Evolutionary conservation across 352 stramenopile species (phyloP).

Genomic region (Pythium oligandrum): DNA sequence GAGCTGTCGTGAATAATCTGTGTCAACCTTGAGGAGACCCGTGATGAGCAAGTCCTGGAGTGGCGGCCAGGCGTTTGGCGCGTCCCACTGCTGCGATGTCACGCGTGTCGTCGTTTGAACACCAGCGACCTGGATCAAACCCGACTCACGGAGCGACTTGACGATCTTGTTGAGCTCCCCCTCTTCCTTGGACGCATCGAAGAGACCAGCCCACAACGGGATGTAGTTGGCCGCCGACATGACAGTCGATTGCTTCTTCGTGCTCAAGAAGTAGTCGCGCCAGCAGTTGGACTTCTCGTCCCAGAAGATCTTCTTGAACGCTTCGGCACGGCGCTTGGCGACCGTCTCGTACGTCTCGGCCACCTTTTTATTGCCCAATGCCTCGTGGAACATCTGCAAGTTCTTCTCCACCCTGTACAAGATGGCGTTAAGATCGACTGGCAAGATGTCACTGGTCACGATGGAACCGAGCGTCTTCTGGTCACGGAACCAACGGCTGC

Average conservation of each 20-base stretch:
- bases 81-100: slow-evolving; percentile 47
- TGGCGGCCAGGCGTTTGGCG: slow-evolving; percentile 49
- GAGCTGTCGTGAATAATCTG: slow-evolving; percentile 10
- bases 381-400: slow-evolving; percentile 21
- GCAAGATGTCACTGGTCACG: slow-evolving; percentile 23
- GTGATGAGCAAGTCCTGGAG: slow-evolving; percentile 34
- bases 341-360: slow-evolving; percentile 8
- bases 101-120: slow-evolving; percentile 25
- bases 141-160: slow-evolving; percentile 16
- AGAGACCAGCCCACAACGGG: slow-evolving; percentile 27
- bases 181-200: slow-evolving; percentile 4
- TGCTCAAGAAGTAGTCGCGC: slow-evolving; percentile 23
- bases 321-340: slow-evolving; percentile 9
- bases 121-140: slow-evolving; percentile 25
- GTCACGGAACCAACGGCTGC: slow-evolving; percentile 34
- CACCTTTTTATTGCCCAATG: slow-evolving; percentile 5
- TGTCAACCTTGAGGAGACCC: slow-evolving; percentile 20
- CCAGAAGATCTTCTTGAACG: slow-evolving; percentile 32
- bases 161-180: slow-evolving; percentile 11
- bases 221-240: slow-evolving; percentile 24
- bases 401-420: slow-evolving; percentile 33
- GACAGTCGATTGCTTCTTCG: slow-evolving; percentile 7
- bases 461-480: slow-evolving; percentile 19
- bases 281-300: slow-evolving; percentile 17
- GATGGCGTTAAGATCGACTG: slow-evolving; percentile 45